Evolutionary conservation across 179 eudicot species (phyloP).

Genomic region (Patellifolia procumbens): DNA sequence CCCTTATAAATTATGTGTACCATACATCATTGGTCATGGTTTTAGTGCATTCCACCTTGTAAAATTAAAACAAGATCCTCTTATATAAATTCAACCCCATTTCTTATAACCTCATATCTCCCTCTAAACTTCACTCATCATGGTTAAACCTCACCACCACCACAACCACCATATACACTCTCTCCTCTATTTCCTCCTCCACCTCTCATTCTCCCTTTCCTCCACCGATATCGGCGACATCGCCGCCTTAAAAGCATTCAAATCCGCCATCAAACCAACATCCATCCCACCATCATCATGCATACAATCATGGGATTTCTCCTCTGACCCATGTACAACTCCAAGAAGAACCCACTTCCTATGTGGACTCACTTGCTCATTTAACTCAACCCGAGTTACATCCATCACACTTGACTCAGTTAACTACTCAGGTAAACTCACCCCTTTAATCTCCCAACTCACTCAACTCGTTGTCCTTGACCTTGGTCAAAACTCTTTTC

Average conservation of each 20-base stretch:
- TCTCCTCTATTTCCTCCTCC: conserved; percentile 17
- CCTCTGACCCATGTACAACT: conserved; percentile 59
- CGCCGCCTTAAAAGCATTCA: conserved; percentile 61
- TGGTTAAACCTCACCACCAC: conserved; percentile 22
- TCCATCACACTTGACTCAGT: conserved; percentile 80
- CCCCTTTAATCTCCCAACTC: conserved; percentile 62
- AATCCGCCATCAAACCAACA: conserved; percentile 51
- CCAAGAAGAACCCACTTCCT: conserved; percentile 63
- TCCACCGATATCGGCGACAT: conserved; percentile 47
- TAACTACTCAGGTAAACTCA: conserved; percentile 61
- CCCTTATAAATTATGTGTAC: background rate
- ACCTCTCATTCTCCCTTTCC: conserved; percentile 18
- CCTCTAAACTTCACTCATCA: background rate
- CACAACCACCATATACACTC: conserved; percentile 14
- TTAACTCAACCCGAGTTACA: conserved; percentile 37
- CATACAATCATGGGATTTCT: conserved; percentile 62
- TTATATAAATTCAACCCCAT: background rate
- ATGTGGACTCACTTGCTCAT: conserved; percentile 56
- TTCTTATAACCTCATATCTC: background rate
- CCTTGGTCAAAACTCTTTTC: conserved; percentile 63
- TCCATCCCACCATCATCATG: conserved; percentile 65
- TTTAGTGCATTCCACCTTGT: conserved; percentile 31
- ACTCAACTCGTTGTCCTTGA: conserved; percentile 54
- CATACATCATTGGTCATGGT: conserved; percentile 9
- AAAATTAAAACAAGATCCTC: background rate